These are phyloP conservation scores for Phlyctochytrium planicorne DNA, from an alignment of 192 early-diverging fungal genomes.

Conservation along the genomic window DNA sequence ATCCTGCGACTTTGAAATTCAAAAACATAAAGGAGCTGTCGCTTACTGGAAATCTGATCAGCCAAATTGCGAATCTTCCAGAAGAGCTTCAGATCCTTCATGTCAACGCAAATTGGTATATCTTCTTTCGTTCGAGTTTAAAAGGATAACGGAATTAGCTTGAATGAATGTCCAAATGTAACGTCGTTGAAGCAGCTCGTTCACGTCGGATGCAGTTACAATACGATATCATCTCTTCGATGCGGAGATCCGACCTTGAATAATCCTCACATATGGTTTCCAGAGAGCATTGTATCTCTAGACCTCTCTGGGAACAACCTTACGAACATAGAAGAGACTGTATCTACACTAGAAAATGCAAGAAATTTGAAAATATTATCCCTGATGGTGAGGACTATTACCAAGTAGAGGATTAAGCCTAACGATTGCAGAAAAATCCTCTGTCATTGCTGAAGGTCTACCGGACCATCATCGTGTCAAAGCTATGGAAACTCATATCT, in stretches of 20 bases:
- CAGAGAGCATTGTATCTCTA: constrained; percentile 16
- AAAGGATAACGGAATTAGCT: constrained; percentile 11
- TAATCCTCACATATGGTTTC: constrained; percentile 15
- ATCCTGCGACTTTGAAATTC: constrained; percentile 11
- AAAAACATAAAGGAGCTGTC: constrained; percentile 28
- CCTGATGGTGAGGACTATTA: constrained; percentile 22
- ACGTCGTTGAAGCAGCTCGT: constrained; percentile 13
- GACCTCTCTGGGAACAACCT: constrained; percentile 33
- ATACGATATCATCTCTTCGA: constrained; percentile 21
- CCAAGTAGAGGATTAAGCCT: not conserved
- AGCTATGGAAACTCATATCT: constrained; percentile 9
- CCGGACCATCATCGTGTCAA: constrained; percentile 13
- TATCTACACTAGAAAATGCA: constrained; percentile 10
- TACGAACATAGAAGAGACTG: constrained; percentile 16
- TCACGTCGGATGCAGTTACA: constrained; percentile 36
- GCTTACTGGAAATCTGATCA: constrained; percentile 36
- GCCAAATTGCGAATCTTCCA: constrained; percentile 25
- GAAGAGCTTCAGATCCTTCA: constrained; percentile 25
- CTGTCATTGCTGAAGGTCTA: constrained; percentile 20
- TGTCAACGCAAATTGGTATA: constrained; percentile 37
- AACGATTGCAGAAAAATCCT: constrained; percentile 17
- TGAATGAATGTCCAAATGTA: constrained; percentile 20
- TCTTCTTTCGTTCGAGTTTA: not conserved
- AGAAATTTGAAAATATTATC: constrained; percentile 27
- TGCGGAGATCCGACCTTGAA: not conserved